Percentiles rank a stretch among this genome's conserved stretches.
These are phyloP conservation scores for Colletotrichum higginsianum DNA, from an alignment of 2,329 filamentous ascomycete genomes.

Conservation along the genomic window DNA sequence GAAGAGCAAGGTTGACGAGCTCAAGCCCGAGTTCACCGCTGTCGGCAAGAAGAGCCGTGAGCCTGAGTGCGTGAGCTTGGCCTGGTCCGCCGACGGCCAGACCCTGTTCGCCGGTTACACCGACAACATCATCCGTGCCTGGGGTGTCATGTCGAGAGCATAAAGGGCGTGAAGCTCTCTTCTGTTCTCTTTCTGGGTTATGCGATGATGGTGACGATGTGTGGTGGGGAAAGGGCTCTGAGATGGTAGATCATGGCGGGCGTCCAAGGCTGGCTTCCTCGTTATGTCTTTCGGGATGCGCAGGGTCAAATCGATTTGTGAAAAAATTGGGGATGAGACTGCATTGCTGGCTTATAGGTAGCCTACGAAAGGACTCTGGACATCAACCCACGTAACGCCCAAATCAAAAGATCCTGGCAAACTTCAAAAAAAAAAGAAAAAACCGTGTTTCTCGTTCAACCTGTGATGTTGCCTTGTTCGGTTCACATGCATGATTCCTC, in stretches of 20 bases:
- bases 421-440: conserved; percentile 43
- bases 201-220: conserved; percentile 40
- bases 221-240: conserved; percentile 41
- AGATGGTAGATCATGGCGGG: conserved; percentile 62
- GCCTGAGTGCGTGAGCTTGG: conserved; percentile 97
- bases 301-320: conserved; percentile 49
- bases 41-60: conserved; percentile 99
- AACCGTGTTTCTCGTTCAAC: conserved; percentile 42
- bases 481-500: background rate
- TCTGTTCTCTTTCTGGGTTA: conserved; percentile 42
- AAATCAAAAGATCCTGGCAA: conserved; percentile 50
- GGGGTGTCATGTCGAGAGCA: conserved; percentile 97
- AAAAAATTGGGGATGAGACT: conserved; percentile 44
- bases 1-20: conserved; percentile 99
- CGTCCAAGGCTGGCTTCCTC: conserved; percentile 64
- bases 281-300: conserved; percentile 61
- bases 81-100: conserved; percentile 98
- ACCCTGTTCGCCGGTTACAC: conserved; percentile 99
- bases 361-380: conserved; percentile 56
- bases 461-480: conserved; percentile 23
- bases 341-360: conserved; percentile 55
- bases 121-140: conserved; percentile 98
- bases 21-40: conserved; percentile 97
- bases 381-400: conserved; percentile 55
- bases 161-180: conserved; percentile 60